Evolutionary conservation across 148 eudicot genomes (phyloP).

Genomic region (Fagopyrum tataricum): DNA sequence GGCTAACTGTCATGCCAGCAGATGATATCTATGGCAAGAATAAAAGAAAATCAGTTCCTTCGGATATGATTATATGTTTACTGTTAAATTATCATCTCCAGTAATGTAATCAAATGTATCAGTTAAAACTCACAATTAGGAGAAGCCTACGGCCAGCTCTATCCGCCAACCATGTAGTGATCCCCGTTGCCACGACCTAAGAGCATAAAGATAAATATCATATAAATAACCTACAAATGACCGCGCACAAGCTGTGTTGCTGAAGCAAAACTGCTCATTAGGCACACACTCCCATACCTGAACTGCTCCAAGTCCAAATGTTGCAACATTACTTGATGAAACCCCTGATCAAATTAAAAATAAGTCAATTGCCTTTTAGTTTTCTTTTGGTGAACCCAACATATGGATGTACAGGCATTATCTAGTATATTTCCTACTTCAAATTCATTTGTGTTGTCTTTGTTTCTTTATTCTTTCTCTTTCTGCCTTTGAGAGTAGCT

Average conservation of each 20-base stretch:
- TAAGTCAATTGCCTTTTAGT: not conserved
- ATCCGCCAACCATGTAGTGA: constrained; percentile 77
- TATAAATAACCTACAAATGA: not conserved
- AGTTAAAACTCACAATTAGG: constrained; percentile 50
- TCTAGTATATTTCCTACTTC: not conserved
- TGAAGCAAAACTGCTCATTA: not conserved
- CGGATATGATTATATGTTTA: not conserved
- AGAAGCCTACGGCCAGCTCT: constrained; percentile 85
- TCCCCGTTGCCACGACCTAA: constrained; percentile 72
- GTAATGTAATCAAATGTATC: not conserved
- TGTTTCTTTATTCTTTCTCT: not conserved
- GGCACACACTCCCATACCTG: constrained; percentile 35
- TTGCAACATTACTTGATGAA: constrained; percentile 60
- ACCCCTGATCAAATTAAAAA: constrained; percentile 35
- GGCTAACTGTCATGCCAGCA: constrained; percentile 57
- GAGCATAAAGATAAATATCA: not conserved
- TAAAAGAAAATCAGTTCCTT: not conserved
- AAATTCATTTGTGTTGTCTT: not conserved
- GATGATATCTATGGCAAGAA: constrained; percentile 52
- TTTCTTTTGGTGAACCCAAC: no score
- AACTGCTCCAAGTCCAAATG: constrained; percentile 66
- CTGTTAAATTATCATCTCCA: not conserved
- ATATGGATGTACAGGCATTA: no score
- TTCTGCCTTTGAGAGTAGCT: not conserved
- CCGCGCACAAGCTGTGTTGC: not conserved